These are phyloP conservation scores for Clathrospora elynae DNA, from an alignment of 2,329 filamentous ascomycete species.

Conservation along the genomic window DNA sequence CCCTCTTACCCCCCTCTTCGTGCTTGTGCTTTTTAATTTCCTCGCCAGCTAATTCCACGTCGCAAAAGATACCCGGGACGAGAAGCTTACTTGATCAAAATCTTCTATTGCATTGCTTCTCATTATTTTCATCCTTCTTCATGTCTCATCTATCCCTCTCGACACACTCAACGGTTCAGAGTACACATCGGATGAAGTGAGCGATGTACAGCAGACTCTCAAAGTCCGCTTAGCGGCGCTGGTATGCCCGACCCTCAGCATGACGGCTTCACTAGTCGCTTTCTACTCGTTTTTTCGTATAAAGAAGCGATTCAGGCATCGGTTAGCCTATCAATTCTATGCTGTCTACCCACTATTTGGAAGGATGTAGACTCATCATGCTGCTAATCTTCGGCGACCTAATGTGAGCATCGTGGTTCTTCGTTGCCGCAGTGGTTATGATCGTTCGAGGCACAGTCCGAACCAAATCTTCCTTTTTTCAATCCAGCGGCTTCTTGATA, in stretches of 20 bases:
- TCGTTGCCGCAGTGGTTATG: slow-evolving; percentile 66
- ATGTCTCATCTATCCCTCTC: slow-evolving; percentile 2
- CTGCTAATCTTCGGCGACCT: slow-evolving; percentile 74
- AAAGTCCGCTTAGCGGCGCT: slow-evolving; percentile 44
- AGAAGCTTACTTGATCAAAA: no score
- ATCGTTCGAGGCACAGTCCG: slow-evolving; percentile 59
- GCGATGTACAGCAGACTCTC: slow-evolving; percentile 23
- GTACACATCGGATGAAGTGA: slow-evolving; percentile 7
- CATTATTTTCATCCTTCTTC: not conserved
- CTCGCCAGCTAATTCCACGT: no score
- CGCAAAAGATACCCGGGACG: no score
- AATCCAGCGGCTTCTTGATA: slow-evolving; percentile 71
- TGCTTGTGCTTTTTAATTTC: not conserved
- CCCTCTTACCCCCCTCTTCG: slow-evolving; percentile 4
- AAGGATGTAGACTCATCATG: slow-evolving; percentile 73
- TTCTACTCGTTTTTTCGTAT: slow-evolving; percentile 77
- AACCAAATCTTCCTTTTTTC: slow-evolving; percentile 64
- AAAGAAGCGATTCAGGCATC: slow-evolving; percentile 74
- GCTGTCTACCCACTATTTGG: not conserved
- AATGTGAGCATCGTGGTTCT: slow-evolving; percentile 70
- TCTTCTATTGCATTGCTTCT: no score
- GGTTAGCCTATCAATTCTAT: slow-evolving; percentile 54
- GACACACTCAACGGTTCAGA: slow-evolving; percentile 2
- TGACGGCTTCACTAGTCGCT: slow-evolving; percentile 61
- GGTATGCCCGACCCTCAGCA: slow-evolving; percentile 56